phyloP scores from a whole-genome alignment of 371 early-diverging fungal genomes.

The Funneliformis caledonium region DNA sequence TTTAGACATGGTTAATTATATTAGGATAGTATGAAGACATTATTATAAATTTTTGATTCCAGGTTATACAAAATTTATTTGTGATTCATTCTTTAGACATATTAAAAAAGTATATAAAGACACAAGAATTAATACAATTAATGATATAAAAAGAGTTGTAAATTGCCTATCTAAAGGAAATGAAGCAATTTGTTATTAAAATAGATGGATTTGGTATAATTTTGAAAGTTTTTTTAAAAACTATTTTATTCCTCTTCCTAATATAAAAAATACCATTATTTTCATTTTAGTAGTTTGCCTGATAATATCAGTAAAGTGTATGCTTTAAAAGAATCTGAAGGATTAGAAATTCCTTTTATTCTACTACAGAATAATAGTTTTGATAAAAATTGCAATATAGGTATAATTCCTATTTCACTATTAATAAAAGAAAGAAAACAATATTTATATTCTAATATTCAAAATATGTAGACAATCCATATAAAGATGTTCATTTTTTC shows the following conservation, averaged over 20 bases:
- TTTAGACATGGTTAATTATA: slow-evolving; percentile 4
- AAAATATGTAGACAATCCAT: background rate
- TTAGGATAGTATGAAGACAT: background rate
- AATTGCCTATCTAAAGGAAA: too few species aligned
- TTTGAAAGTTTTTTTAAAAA: too few species aligned
- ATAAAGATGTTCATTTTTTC: slow-evolving; percentile 15
- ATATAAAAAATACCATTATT: background rate
- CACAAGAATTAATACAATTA: too few species aligned
- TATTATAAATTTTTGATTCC: slow-evolving; percentile 15
- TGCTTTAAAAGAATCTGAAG: background rate
- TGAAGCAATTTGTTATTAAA: too few species aligned
- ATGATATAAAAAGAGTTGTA: too few species aligned
- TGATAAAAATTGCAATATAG: background rate
- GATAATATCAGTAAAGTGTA: slow-evolving; percentile 9
- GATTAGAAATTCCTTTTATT: background rate
- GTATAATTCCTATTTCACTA: background rate
- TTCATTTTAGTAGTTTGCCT: background rate
- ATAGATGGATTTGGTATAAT: too few species aligned
- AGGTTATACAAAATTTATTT: background rate
- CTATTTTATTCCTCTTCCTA: too few species aligned
- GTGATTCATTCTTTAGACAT: background rate
- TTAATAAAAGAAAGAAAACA: background rate
- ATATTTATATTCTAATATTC: slow-evolving; percentile 8
- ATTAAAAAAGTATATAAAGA: background rate
- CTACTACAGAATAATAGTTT: background rate